These are phyloP conservation scores for Letharia columbiana DNA, from an alignment of 495 filamentous ascomycete genomes.

Conservation along the genomic window DNA sequence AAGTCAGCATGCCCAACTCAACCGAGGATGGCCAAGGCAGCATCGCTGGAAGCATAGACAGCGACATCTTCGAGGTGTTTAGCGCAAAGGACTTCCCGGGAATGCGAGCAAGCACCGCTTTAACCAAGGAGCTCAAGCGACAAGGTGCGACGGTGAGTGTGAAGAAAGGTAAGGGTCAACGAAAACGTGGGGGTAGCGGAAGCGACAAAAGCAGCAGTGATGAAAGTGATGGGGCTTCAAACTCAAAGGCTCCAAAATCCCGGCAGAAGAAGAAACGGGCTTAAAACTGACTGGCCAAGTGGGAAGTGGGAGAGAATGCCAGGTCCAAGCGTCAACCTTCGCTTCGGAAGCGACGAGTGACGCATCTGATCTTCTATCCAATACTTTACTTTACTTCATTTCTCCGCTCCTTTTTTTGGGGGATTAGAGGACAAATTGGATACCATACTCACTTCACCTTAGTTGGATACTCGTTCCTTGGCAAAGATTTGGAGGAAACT, in stretches of 20 bases:
- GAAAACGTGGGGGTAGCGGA: slow-evolving; percentile 14
- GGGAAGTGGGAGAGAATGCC: no score
- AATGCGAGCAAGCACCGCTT: slow-evolving; percentile 51
- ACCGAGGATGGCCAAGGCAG: slow-evolving; percentile 15
- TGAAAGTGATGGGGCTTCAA: slow-evolving; percentile 11
- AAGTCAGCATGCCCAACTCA: slow-evolving; percentile 49
- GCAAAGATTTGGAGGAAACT: neutral
- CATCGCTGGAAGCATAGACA: slow-evolving; percentile 22
- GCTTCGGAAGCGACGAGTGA: neutral
- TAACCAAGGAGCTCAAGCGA: slow-evolving; percentile 25
- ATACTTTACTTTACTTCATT: neutral
- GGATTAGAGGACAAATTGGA: neutral
- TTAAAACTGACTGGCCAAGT: neutral
- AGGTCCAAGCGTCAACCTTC: neutral
- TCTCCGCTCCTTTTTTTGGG: neutral
- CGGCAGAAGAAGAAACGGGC: slow-evolving; percentile 14
- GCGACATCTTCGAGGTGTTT: slow-evolving; percentile 64
- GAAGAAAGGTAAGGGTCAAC: slow-evolving; percentile 25
- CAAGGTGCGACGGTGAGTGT: slow-evolving; percentile 27
- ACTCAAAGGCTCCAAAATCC: slow-evolving; percentile 9
- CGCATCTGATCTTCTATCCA: neutral
- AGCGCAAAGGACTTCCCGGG: slow-evolving; percentile 96
- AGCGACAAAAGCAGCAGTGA: slow-evolving; percentile 21
- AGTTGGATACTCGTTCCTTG: neutral
- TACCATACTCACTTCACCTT: no score